Evolutionary conservation across 305 asterid species (phyloP).

Genomic region (Solanum hybrid): DNA sequence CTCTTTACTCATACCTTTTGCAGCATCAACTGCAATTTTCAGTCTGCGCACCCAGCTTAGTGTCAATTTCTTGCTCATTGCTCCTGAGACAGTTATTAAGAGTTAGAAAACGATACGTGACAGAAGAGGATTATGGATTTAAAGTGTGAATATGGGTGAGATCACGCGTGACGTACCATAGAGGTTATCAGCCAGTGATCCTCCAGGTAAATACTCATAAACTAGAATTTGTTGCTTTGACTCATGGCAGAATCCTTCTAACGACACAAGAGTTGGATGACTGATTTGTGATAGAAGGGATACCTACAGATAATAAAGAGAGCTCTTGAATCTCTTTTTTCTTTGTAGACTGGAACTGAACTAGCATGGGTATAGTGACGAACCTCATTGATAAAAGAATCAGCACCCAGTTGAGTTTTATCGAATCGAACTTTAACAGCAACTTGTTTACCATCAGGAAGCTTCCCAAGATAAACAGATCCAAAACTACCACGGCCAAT

Average conservation of each 20-base stretch:
- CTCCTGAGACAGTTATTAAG: slow-evolving; percentile 37
- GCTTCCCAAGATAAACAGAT: slow-evolving; percentile 69
- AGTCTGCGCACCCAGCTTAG: slow-evolving; percentile 87
- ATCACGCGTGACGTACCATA: slow-evolving; percentile 36
- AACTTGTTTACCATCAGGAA: slow-evolving; percentile 56
- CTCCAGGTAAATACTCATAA: slow-evolving; percentile 74
- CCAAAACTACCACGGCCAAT: slow-evolving; percentile 92
- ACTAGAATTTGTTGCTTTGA: slow-evolving; percentile 88
- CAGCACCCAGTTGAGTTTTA: slow-evolving; percentile 75
- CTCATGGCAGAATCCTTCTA: slow-evolving; percentile 88
- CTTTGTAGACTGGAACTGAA: slow-evolving; percentile 3
- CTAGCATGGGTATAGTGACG: not conserved
- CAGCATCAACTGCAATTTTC: slow-evolving; percentile 90
- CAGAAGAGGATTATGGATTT: not conserved
- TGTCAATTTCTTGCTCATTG: slow-evolving; percentile 53
- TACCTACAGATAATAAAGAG: slow-evolving; percentile 34
- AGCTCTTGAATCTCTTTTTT: not conserved
- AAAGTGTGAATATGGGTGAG: not conserved
- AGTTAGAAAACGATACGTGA: not conserved
- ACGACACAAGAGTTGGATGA: slow-evolving; percentile 65
- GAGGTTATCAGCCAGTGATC: slow-evolving; percentile 81
- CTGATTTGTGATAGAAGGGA: slow-evolving; percentile 67
- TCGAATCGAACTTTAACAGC: slow-evolving; percentile 91
- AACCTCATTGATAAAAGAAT: slow-evolving; percentile 91
- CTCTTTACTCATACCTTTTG: slow-evolving; percentile 48